These are phyloP conservation scores for Backusella tarrabulga DNA, from an alignment of 192 early-diverging fungal species.

Conservation along the genomic window DNA sequence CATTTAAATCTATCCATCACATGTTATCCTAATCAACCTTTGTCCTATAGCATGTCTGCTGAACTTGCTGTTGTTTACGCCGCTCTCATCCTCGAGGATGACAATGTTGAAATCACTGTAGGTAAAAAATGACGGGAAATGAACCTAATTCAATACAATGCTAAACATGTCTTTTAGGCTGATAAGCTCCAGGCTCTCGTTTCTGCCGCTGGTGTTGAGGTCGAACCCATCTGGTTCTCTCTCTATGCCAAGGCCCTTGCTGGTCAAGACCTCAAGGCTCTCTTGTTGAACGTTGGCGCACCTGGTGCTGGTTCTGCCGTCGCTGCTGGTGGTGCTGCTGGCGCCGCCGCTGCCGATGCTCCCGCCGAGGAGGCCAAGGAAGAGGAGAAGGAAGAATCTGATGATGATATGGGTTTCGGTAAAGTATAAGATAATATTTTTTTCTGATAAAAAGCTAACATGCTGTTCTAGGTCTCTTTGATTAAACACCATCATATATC, in stretches of 20 bases:
- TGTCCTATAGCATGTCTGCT: slow-evolving; percentile 34
- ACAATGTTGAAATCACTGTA: slow-evolving; percentile 95
- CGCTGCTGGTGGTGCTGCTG: slow-evolving; percentile 34
- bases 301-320: slow-evolving; percentile 52
- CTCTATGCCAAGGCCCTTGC: slow-evolving; percentile 98
- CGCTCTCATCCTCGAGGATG: slow-evolving; percentile 97
- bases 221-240: slow-evolving; percentile 93
- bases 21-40: not conserved
- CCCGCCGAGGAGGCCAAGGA: slow-evolving; percentile 49
- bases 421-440: slow-evolving; percentile 27
- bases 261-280: slow-evolving; percentile 84
- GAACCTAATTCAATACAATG: no score
- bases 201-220: slow-evolving; percentile 85
- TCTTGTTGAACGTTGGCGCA: slow-evolving; percentile 88
- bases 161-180: slow-evolving; percentile 48
- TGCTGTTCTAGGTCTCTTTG: slow-evolving; percentile 12
- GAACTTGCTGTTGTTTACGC: slow-evolving; percentile 67
- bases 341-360: slow-evolving; percentile 40
- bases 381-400: slow-evolving; percentile 76
- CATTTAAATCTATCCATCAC: not conserved
- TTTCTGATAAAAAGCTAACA: not conserved
- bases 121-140: slow-evolving; percentile 27
- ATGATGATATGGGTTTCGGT: slow-evolving; percentile 80
- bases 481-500: slow-evolving; percentile 16
- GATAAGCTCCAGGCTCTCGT: slow-evolving; percentile 92